Conservation (phyloP, 1,139 yeast species). For the Geotrichum phurueaensis region DNA sequence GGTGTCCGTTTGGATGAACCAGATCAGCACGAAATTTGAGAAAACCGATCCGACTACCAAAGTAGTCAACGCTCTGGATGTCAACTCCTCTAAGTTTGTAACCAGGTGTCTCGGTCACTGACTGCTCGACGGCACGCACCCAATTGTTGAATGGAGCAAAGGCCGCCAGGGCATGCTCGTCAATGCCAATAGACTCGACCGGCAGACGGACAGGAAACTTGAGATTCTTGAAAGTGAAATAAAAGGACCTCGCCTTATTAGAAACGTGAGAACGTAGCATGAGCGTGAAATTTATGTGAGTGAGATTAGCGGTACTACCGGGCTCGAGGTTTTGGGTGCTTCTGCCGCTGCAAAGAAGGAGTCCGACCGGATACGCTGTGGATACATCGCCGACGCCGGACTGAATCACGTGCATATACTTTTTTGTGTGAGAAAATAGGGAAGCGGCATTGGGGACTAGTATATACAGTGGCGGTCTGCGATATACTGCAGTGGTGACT, state of each 20-base stretch:
- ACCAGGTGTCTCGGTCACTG: background rate
- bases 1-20: constrained; percentile 21
- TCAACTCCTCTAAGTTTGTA: constrained; percentile 19
- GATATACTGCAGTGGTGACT: background rate
- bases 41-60: constrained; percentile 25
- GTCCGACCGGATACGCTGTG: background rate
- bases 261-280: background rate
- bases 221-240: background rate
- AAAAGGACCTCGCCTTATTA: background rate
- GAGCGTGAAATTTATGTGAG: background rate
- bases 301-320: background rate
- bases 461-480: background rate
- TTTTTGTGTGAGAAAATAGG: background rate
- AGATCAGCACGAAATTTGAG: constrained; percentile 25
- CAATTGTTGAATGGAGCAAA: constrained; percentile 23
- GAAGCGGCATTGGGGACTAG: background rate
- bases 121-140: constrained; percentile 17
- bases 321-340: background rate
- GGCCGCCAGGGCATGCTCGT: background rate
- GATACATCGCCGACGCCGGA: background rate
- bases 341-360: background rate
- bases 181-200: background rate
- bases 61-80: constrained; percentile 25
- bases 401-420: background rate
- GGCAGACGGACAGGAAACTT: background rate